Conservation (phyloP, 257 asterid genomes). For the Cruciata laevipes region DNA sequence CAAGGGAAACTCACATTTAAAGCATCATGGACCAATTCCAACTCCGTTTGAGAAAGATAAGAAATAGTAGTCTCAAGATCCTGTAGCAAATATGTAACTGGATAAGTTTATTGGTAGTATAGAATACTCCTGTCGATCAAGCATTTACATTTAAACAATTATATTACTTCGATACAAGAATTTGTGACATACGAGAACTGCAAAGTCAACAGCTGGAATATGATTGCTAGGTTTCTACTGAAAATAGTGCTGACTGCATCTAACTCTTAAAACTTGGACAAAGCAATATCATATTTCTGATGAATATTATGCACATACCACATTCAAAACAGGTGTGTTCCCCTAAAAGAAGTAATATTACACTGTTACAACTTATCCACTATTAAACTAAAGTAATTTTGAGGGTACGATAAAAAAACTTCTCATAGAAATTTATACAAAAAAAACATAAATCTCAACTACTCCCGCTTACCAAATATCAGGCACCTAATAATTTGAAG, state of each 20-base stretch:
- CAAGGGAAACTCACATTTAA: slow-evolving; percentile 49
- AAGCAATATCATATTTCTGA: neutral
- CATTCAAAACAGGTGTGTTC: neutral
- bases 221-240: too few relatives aligned
- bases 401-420: neutral
- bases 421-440: neutral
- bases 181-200: neutral
- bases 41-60: slow-evolving; percentile 64
- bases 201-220: neutral
- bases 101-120: neutral
- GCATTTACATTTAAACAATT: neutral
- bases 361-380: neutral
- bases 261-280: neutral
- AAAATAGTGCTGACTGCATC: slow-evolving; percentile 2
- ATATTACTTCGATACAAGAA: neutral
- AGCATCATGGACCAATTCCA: slow-evolving; percentile 65
- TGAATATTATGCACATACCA: neutral
- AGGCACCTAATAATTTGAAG: neutral
- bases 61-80: slow-evolving; percentile 70
- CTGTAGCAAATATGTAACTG: slow-evolving; percentile 33
- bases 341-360: neutral
- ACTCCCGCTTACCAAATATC: neutral
- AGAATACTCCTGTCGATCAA: neutral
- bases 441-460: neutral
- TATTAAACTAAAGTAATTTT: neutral